Evolutionary conservation across 345 rosid genomes (phyloP), one percentile per base, ranked within the genome.

Genomic region (Cardiospermum halicacabum): DNA sequence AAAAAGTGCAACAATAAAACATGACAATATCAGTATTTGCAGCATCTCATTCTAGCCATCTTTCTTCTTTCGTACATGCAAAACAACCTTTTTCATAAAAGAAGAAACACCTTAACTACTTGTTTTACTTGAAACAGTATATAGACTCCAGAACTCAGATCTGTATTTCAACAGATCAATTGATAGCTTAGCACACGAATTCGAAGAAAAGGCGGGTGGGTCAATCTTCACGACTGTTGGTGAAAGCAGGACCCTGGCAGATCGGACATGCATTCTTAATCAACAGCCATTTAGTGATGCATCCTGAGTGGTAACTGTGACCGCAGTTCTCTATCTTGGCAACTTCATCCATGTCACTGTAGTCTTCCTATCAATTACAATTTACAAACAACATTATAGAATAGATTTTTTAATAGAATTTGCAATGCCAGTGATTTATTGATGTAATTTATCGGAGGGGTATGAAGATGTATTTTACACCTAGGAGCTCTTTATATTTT

Each of bases 241-340:
- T 22, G 24, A 49, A 18, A 27, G 74, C 78, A 56, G 72, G 65
- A 26, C 66, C 72, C 51, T 74, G 72, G 77, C 82, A 78, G 34
- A 75, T 72, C 13, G 82, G 79, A 69, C 82, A 78, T 4, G 62
- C 43, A 36, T 78, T 78, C 74, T 78, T 78, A 72, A 69, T 56
- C 1, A 68, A 51, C 32, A 78, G 54, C 82, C 82, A 78, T 27
- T 66, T 78, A 53, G 45, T 60, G 53, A 74, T 72, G 76, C 82
- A 75, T 48, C 5, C 59, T 4, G 56, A 54, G 42, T 75, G 82
- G 58, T 74, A 78, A n/a, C 48, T 56, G 13, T 78, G 82, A 6
- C 74, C 69, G 9, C 82, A 75, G 19, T 24, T 68, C 31, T 19
- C 56, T 67, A 78, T 11, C 13, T 28, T 66, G 27, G 79, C 82